These are phyloP conservation scores for Talaromyces nanjingensis DNA, from an alignment of 495 filamentous ascomycete genomes.

Conservation along the genomic window DNA sequence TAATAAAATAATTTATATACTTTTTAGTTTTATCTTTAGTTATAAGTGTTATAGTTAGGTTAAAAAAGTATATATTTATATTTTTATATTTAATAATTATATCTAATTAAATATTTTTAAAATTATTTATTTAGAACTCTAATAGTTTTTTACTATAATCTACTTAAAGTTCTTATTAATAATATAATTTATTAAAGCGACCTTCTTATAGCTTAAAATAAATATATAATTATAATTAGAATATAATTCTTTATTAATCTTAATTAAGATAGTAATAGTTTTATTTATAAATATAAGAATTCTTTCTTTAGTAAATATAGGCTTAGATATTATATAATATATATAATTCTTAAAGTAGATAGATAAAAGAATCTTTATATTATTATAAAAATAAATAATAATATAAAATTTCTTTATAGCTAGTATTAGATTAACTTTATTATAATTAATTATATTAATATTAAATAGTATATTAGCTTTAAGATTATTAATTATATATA, in stretches of 20 bases:
- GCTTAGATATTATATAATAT: slow-evolving; percentile 8
- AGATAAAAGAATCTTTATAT: not conserved
- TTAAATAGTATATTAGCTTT: not conserved
- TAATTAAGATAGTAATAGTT: slow-evolving; percentile 8
- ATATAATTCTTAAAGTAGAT: slow-evolving; percentile 1
- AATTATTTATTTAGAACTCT: too few relatives aligned
- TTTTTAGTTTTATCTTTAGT: too few relatives aligned
- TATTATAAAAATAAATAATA: not conserved
- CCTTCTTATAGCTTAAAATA: slow-evolving; percentile 4
- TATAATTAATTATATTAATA: not conserved
- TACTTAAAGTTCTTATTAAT: not conserved
- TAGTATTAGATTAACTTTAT: not conserved
- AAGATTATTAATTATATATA: not conserved
- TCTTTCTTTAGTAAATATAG: slow-evolving; percentile 3
- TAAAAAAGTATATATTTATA: slow-evolving; percentile 6
- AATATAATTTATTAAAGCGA: not conserved
- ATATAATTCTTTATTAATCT: slow-evolving; percentile 2
- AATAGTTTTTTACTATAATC: slow-evolving; percentile 4
- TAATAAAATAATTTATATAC: too few relatives aligned
- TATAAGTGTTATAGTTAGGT: not conserved
- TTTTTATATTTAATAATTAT: too few relatives aligned
- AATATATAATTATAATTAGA: not conserved
- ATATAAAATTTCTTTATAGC: too few relatives aligned
- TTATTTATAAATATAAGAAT: not conserved
- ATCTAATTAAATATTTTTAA: slow-evolving; percentile 10